Evolutionary conservation across 768 basidiomycete species (phyloP).

Genomic region (Pholiota conissans): DNA sequence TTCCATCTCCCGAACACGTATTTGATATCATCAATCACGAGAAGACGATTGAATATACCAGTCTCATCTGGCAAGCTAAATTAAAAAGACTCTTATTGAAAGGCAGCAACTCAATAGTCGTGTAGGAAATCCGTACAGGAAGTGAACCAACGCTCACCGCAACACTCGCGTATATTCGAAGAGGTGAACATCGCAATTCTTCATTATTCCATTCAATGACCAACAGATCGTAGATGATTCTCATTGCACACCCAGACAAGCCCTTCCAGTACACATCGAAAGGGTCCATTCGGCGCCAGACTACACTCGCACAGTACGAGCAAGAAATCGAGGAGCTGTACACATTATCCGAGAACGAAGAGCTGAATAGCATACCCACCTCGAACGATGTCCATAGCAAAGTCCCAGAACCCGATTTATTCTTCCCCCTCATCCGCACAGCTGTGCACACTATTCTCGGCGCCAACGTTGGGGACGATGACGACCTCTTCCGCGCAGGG

Average conservation of each 20-base stretch:
- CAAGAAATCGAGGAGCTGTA: neutral
- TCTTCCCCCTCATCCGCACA: neutral
- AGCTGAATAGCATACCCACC: neutral
- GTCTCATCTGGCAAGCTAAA: neutral
- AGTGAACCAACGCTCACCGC: neutral
- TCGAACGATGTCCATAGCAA: neutral
- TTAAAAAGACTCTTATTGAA: too few relatives aligned
- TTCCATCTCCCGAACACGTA: neutral
- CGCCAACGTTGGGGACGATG: neutral
- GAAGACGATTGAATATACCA: neutral
- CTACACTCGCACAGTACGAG: neutral
- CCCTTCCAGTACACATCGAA: constrained; percentile 1
- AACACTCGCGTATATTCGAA: constrained; percentile 7
- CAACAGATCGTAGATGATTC: neutral
- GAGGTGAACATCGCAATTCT: neutral
- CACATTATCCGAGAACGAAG: neutral
- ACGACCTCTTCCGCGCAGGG: constrained; percentile 3
- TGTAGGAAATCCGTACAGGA: neutral
- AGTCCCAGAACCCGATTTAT: neutral
- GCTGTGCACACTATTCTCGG: neutral
- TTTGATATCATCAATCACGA: neutral
- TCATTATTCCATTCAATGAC: neutral
- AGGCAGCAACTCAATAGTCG: too few relatives aligned
- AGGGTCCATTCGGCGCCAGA: neutral
- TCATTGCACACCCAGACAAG: constrained; percentile 1